phyloP scores from a whole-genome alignment of 1,139 yeast genomes.

The Yamadazyma atlantica region DNA sequence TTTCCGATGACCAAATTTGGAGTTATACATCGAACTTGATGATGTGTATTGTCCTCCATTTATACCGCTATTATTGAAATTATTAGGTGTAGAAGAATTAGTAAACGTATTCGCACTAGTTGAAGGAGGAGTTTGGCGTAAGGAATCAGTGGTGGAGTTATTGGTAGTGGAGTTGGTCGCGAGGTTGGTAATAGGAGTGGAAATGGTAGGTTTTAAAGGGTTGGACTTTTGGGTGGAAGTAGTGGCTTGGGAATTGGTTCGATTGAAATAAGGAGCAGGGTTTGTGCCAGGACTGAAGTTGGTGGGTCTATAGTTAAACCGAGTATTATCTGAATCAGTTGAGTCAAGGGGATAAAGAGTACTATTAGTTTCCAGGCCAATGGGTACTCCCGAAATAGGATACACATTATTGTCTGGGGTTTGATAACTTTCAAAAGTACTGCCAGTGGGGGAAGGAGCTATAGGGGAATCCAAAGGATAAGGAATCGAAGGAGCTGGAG shows the following conservation, averaged over 20 bases:
- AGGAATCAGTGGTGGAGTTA: constrained; percentile 5
- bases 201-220: constrained; percentile 14
- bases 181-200: constrained; percentile 17
- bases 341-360: not conserved
- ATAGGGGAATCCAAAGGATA: constrained; percentile 22
- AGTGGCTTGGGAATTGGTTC: constrained; percentile 13
- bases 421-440: not conserved
- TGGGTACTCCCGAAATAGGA: not conserved
- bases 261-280: constrained; percentile 6
- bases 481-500: constrained; percentile 9
- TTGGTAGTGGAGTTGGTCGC: constrained; percentile 2
- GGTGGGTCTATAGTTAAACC: not conserved
- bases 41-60: not conserved
- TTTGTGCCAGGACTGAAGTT: not conserved
- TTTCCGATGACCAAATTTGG: constrained; percentile 10
- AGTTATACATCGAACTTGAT: not conserved
- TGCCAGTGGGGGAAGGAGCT: constrained; percentile 15
- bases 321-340: not conserved
- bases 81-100: not conserved
- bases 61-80: not conserved
- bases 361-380: not conserved
- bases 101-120: not conserved
- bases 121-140: constrained; percentile 1
- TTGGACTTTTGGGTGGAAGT: constrained; percentile 9
- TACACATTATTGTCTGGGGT: too few species aligned